Conservation (phyloP, 768 basidiomycete species). For the Termitomyces sp. region DNA sequence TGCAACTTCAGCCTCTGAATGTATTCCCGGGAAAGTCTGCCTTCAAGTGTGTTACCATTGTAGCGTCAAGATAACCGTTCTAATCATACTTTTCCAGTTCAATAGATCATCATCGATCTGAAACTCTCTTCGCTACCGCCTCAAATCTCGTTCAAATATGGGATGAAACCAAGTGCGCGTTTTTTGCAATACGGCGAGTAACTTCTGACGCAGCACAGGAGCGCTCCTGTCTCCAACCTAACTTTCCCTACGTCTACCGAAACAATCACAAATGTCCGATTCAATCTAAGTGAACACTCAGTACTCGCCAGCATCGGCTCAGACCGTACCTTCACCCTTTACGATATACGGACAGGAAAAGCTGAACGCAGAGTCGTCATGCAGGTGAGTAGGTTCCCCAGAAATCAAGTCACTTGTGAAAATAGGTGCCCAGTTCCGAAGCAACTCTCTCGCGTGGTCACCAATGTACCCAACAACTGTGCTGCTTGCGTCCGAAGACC, state of each 20-base stretch:
- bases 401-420: neutral
- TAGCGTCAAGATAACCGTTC: neutral
- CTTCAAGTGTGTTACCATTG: conserved; percentile 65
- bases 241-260: conserved; percentile 85
- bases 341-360: conserved; percentile 95
- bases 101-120: conserved; percentile 89
- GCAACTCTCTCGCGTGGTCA: conserved; percentile 91
- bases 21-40: conserved; percentile 83
- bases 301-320: conserved; percentile 94
- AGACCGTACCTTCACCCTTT: conserved; percentile 92
- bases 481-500: conserved; percentile 96
- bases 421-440: conserved; percentile 58
- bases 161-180: conserved; percentile 90
- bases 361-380: conserved; percentile 89
- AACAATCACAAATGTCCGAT: conserved; percentile 82
- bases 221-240: conserved; percentile 79
- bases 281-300: conserved; percentile 92
- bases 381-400: conserved; percentile 46
- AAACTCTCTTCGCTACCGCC: conserved; percentile 90
- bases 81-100: conserved; percentile 43
- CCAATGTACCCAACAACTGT: conserved; percentile 91
- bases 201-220: conserved; percentile 38
- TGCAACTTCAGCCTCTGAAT: conserved; percentile 51
- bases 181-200: neutral
- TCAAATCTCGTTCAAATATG: conserved; percentile 93